Percentiles rank a stretch among this genome's conserved stretches.
Conservation (phyloP, 139 green algal genomes). For the Volvox africanus region DNA sequence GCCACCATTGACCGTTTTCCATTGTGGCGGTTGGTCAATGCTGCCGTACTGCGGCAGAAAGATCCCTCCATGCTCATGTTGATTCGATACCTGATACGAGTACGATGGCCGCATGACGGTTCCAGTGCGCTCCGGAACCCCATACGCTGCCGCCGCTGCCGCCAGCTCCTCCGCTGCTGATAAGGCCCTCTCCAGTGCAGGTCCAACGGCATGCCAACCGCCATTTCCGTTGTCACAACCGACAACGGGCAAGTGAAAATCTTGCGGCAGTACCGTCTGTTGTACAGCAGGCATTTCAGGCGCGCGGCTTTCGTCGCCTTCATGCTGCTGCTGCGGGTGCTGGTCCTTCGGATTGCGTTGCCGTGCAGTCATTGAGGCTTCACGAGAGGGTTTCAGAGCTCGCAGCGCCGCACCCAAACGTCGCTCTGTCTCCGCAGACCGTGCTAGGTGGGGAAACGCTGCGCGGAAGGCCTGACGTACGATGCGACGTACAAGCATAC, state of each 20-base stretch:
- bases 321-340: not conserved
- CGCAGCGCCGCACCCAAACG: not conserved
- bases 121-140: not conserved
- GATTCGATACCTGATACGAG: not conserved
- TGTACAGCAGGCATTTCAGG: not conserved
- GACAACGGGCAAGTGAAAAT: not conserved
- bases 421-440: not conserved
- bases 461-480: not conserved
- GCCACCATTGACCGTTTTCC: not conserved
- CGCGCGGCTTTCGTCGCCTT: no score
- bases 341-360: not conserved
- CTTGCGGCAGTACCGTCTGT: not conserved
- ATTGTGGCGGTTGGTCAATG: not conserved
- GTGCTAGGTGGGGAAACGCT: not conserved
- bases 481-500: no score
- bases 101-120: slow-evolving; percentile 26
- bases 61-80: no score
- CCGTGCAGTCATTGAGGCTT: not conserved
- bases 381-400: no score
- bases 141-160: slow-evolving; percentile 13
- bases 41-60: not conserved
- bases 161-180: slow-evolving; percentile 15
- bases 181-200: not conserved
- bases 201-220: not conserved
- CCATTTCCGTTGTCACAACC: not conserved